Base-by-base conservation (phyloP, 306 rosid genomes). In the Bauhinia variegata region DNA sequence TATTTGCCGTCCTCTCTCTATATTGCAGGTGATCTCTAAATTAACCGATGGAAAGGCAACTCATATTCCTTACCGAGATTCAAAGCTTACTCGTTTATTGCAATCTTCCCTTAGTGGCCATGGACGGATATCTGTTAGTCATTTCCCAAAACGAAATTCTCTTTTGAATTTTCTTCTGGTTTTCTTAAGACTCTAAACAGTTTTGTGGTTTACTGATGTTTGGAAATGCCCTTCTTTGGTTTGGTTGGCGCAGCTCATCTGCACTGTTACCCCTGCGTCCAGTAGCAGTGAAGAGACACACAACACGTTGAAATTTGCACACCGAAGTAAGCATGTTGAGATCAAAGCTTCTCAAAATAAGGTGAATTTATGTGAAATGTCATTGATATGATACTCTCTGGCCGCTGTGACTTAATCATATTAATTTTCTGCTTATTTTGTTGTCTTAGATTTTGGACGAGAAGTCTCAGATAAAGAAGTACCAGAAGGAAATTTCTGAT, bases 221-320 rank as follows among this genome's bases (percentile, higher is more conserved):
- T 60, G 67, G 43, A 61, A 67, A 63, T 54, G 60, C 39, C 51
- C 38, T 46, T 18, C 11, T 9, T 42, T 77, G 72, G 65, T 44
- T 11, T 70, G 67, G 54, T 49, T 59, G 41, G 67, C 75, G 72
- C 55, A 91, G 97, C 97, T 91, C 79, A 86, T 91, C 58, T 91
- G 97, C 80, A 91, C 91, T 11, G 89, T 91, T 62, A 91, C 97
- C 63, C 97, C 97, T 73, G 84, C 97, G 60, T 91, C 97, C 64
- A 84, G 96, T 83, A 86, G 82, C 72, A 76, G 85, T n/a, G 97
- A 91, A 78, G 97, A 91, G 93, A 91, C 97, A 18, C 92, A 86
- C 68, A 91, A 91, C 73, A 91, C 97, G 1, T 74, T 91, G 65
- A 91, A 91, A 74, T 91, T 91, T 74, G 97, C 97, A 37, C 90